Base-by-base conservation (phyloP, 208 protist species). In the Crithidia thermophila region DNA sequence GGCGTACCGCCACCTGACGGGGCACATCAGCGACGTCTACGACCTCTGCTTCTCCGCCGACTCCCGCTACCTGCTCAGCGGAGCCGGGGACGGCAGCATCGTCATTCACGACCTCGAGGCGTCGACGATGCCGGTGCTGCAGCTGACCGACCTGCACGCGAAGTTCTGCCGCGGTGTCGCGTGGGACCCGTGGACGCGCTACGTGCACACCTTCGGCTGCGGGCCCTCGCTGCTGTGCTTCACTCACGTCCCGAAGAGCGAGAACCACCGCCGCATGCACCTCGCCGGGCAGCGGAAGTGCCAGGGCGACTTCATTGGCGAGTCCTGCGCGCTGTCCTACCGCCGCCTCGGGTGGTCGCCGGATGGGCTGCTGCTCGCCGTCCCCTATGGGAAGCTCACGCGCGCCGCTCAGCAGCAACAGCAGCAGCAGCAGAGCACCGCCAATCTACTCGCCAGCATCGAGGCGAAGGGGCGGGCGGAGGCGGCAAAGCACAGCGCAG, bases 141-240 rank as follows among this genome's bases (percentile, higher is more conserved):
- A 91, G 59, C 74, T 92, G 16, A 69, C 63, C 2, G 84, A 93
- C 40, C 66, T 77, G 30, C 90, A 95, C 77, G 72, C 58, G 21
- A 84, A 84, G 60, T 95, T 95, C 63, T 95, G 90, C 66, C 86
- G 87, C 33, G 90, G 90, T 23, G 90, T 95, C 31, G 81, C 87
- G 25, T 95, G 90, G 88, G 90, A 95, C 61, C 90, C 87, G 49
- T 95, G 90, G 88, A 75, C 74, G 40, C 82, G 79, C 11, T 82
- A 72, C 58, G 65, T 93, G 18, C 75, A 73, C 53, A 91, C 77
- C 20, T 93, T 92, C 43, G 90, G 90, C 23, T 72, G 76, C 43
- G 76, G 76, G 7, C 90, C 90, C n/a, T 67, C 87, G 23, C 71
- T 95, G 65, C 74, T 88, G 43, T 88, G 79, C 69, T 89, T 88